phyloP scores from a whole-genome alignment of 2,329 filamentous ascomycete species.

The Aspergillus tubingensis region DNA sequence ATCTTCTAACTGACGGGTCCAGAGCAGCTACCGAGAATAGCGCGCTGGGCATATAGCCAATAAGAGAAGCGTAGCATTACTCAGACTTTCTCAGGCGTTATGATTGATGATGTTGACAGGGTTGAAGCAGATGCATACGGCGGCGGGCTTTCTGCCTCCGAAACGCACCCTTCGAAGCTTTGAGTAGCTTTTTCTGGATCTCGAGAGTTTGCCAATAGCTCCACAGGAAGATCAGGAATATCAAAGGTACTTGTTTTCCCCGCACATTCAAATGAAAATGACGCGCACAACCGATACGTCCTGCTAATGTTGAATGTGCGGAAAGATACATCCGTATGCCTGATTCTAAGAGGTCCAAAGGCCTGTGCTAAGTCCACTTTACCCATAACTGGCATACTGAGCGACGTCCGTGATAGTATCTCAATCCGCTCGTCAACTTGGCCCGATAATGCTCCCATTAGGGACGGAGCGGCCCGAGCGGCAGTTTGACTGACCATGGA shows the following conservation, averaged over 20 bases:
- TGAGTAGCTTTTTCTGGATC: background rate
- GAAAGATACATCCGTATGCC: slow-evolving; percentile 13
- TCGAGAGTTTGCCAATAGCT: background rate
- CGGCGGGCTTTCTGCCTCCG: background rate
- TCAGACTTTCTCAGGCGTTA: background rate
- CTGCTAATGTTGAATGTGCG: slow-evolving; percentile 16
- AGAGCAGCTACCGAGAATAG: too few relatives aligned
- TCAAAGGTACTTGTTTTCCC: slow-evolving; percentile 6
- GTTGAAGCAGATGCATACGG: slow-evolving; percentile 2
- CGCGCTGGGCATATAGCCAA: too few relatives aligned
- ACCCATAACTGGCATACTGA: slow-evolving; percentile 4
- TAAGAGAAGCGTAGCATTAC: too few relatives aligned
- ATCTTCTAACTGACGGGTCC: too few relatives aligned
- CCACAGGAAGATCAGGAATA: slow-evolving; percentile 2
- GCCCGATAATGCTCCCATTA: slow-evolving; percentile 15
- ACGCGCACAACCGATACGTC: slow-evolving; percentile 9
- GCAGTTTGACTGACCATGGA: slow-evolving; percentile 11
- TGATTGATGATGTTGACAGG: background rate
- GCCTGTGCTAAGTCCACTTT: slow-evolving; percentile 10
- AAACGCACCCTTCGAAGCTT: background rate
- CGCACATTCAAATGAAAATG: slow-evolving; percentile 13
- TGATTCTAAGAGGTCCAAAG: slow-evolving; percentile 13
- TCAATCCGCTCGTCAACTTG: slow-evolving; percentile 14
- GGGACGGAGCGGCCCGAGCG: slow-evolving; percentile 14
- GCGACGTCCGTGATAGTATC: slow-evolving; percentile 7